These are phyloP conservation scores for Claviceps quebecensis DNA, from an alignment of 2,329 filamentous ascomycete species.

Conservation along the genomic window DNA sequence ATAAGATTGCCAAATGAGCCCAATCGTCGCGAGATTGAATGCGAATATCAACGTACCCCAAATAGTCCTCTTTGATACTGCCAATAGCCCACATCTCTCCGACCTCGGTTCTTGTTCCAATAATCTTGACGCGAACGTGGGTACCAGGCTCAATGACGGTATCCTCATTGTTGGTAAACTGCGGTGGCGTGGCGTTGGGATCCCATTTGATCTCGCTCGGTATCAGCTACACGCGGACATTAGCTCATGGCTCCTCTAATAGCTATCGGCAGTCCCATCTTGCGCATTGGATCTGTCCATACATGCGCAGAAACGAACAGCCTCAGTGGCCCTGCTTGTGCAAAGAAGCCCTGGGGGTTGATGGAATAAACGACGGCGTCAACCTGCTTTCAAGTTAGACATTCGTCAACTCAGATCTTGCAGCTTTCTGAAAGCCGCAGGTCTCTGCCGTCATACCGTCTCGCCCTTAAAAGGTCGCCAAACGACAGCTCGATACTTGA, in stretches of 20 bases:
- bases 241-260: not conserved
- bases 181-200: constrained; percentile 87
- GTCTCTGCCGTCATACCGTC: constrained; percentile 50
- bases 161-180: constrained; percentile 91
- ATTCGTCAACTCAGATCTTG: constrained; percentile 4
- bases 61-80: constrained; percentile 79
- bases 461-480: constrained; percentile 98
- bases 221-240: constrained; percentile 50
- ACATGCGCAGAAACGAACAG: constrained; percentile 76
- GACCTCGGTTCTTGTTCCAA: constrained; percentile 85
- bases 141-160: constrained; percentile 88
- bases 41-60: constrained; percentile 37
- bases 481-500: constrained; percentile 88
- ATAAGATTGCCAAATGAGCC: not conserved
- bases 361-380: constrained; percentile 89
- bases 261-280: not conserved
- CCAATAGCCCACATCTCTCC: constrained; percentile 94
- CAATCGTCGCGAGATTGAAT: not conserved
- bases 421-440: constrained; percentile 5
- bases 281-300: constrained; percentile 24
- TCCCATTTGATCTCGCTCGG: constrained; percentile 88
- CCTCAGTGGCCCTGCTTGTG: constrained; percentile 62
- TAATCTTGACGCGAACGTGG: constrained; percentile 85
- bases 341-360: constrained; percentile 84
- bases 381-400: constrained; percentile 44